Percentiles rank a stretch among this genome's conserved stretches.
Evolutionary conservation across 2,329 filamentous ascomycete species (phyloP).

Genomic region (Cercospora zeina): DNA sequence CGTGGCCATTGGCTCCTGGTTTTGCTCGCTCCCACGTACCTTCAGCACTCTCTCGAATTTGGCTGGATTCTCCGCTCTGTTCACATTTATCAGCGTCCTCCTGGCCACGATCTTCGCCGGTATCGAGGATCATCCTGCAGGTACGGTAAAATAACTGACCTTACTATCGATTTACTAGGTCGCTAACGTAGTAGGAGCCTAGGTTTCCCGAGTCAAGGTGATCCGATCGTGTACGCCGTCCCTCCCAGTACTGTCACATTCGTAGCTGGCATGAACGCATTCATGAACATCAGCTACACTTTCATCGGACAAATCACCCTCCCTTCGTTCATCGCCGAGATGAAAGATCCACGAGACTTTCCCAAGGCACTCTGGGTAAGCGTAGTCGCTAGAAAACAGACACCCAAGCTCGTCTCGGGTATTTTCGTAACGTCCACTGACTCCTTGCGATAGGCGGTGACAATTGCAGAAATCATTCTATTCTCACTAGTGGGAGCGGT

Average conservation of each 20-base stretch:
- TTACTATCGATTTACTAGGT: too few relatives aligned
- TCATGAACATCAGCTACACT: constrained; percentile 93
- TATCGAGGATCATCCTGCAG: constrained; percentile 69
- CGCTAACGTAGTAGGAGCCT: too few relatives aligned
- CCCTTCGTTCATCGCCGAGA: constrained; percentile 92
- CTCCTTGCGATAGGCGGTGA: constrained; percentile 58
- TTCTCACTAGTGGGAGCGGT: constrained; percentile 80
- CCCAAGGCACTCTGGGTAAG: constrained; percentile 77
- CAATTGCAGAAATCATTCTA: constrained; percentile 80
- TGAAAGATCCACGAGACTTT: constrained; percentile 79
- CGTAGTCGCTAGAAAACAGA: too few relatives aligned
- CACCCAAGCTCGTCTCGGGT: too few relatives aligned
- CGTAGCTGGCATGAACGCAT: constrained; percentile 78
- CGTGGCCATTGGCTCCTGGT: constrained; percentile 71
- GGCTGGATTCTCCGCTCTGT: constrained; percentile 75
- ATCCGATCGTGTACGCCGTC: constrained; percentile 67
- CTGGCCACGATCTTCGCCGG: constrained; percentile 80
- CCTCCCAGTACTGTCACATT: constrained; percentile 73
- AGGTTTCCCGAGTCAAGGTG: constrained; percentile 51
- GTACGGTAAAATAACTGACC: too few relatives aligned
- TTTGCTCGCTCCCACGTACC: constrained; percentile 80
- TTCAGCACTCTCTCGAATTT: constrained; percentile 78
- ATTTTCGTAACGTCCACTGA: too few relatives aligned
- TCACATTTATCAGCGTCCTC: constrained; percentile 87
- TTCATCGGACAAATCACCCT: constrained; percentile 95